Evolutionary conservation across 176 grass and related monocot genomes (phyloP), one percentile per base, ranked within the genome.

Genomic region (Rhipidocladum racemiflorum): DNA sequence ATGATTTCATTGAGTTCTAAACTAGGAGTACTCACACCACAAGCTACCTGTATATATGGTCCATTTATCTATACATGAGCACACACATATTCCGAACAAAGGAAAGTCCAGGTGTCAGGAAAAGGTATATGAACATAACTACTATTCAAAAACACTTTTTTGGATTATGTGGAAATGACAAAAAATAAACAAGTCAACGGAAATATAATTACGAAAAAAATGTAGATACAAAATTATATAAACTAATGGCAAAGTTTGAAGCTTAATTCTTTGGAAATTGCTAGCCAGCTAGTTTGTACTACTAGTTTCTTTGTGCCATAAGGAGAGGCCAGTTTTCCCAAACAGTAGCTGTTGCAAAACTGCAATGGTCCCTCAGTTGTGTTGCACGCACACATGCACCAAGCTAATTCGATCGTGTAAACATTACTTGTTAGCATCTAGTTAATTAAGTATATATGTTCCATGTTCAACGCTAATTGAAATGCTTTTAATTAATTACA

Each of bases 1-100:
- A 90, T 90, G 84, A 90, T 90, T 48, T 53, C 80, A 51, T 61
- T 72, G 34, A 77, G 77, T 71, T 65, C 4, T 49, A 16, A 49
- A 49, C 43, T 44, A 44, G 43, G 43, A 34, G 29, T n/a, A 10
- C 8, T 66, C 34, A 42, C 60, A 2, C 7, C 60, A 3, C 20
- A 42, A 23, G 17, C 54, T 25, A 6, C 23, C 6, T 43, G 66
- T 23, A n/a, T n/a, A n/a, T n/a, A 44, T 25, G 38, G 21, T 69
- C n/a, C 54, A 57, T 60, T 60, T 45, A 2, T 79, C 73, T 81
- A 40, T 32, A 50, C 15, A 29, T 50, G 68, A 50, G 72, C 55
- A 9, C 56, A 44, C 77, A 75, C 44, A 75, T 65, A 16, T 34
- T 55, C 68, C 39, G 43, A 65, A 34, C 55, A 81, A 81, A 54